Conservation (phyloP, 2,329 filamentous ascomycete genomes). For the Pseudogymnoascus verrucosus region DNA sequence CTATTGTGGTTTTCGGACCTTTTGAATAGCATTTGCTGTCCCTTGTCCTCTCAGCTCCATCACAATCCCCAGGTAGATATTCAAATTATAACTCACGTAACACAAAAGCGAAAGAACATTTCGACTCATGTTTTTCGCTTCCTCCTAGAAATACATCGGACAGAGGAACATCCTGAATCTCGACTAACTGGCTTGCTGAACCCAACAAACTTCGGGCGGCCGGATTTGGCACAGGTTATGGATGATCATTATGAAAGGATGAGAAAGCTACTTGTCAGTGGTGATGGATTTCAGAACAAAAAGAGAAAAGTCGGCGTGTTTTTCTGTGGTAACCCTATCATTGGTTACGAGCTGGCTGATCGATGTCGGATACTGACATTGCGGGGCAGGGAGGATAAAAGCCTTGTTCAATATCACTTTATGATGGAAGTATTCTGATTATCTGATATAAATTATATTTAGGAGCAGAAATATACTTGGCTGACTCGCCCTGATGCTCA, state of each 20-base stretch:
- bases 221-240: constrained; percentile 45
- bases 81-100: constrained; percentile 48
- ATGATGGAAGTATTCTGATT: constrained; percentile 50
- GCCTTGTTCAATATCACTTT: constrained; percentile 47
- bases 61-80: constrained; percentile 41
- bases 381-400: constrained; percentile 42
- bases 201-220: constrained; percentile 45
- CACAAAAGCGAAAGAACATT: constrained; percentile 45
- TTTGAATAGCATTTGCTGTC: constrained; percentile 37
- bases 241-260: constrained; percentile 47
- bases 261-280: constrained; percentile 23
- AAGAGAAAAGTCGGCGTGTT: constrained; percentile 41
- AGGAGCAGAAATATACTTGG: no score
- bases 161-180: constrained; percentile 41
- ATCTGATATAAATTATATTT: constrained; percentile 8
- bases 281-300: background rate
- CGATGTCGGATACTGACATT: constrained; percentile 43
- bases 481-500: no score
- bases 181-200: constrained; percentile 47
- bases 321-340: constrained; percentile 47
- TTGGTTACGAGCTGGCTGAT: constrained; percentile 49
- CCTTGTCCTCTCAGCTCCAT: constrained; percentile 31
- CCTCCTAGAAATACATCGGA: constrained; percentile 49
- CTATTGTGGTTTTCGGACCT: constrained; percentile 51
- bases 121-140: constrained; percentile 47